Percentiles rank a stretch among this genome's conserved stretches.
These are phyloP conservation scores for Croton laevigatus DNA, from an alignment of 441 rosid genomes.

Conservation along the genomic window DNA sequence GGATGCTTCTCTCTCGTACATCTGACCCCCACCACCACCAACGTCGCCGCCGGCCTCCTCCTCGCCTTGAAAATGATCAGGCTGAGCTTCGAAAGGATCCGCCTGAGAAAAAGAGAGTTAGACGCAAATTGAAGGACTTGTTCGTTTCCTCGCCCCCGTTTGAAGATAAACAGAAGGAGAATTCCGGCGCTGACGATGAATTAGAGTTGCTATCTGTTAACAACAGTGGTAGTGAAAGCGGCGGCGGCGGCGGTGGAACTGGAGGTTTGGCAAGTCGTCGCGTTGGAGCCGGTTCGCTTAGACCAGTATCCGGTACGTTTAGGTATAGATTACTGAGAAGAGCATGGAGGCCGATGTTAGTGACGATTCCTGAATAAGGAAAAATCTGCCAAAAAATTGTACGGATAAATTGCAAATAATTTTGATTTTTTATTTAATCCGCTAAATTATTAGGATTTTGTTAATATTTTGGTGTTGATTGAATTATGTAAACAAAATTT, in stretches of 20 bases:
- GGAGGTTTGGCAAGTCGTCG: conserved; percentile 31
- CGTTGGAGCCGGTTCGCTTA: conserved; percentile 29
- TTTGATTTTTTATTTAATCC: not conserved
- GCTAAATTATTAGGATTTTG: not conserved
- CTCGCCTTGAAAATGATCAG: conserved; percentile 10
- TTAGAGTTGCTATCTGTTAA: conserved; percentile 27
- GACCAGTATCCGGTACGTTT: conserved; percentile 45
- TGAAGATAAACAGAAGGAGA: conserved; percentile 31
- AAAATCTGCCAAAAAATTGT: conserved; percentile 6
- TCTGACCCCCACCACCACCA: conserved; percentile 33
- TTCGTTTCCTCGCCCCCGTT: conserved; percentile 76
- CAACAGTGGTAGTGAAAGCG: conserved; percentile 24
- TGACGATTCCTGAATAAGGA: conserved; percentile 70
- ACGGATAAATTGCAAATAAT: conserved; percentile 7
- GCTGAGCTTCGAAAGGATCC: conserved; percentile 28
- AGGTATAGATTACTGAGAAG: conserved; percentile 65
- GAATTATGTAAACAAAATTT: not conserved
- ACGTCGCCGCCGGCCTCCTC: conserved; percentile 39
- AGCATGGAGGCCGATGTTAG: conserved; percentile 84
- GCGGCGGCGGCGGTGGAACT: conserved; percentile 21
- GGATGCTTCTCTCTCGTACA: conserved; percentile 60
- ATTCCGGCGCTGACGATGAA: conserved; percentile 22
- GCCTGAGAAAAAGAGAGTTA: conserved; percentile 31
- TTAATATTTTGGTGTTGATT: not conserved
- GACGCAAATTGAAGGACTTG: conserved; percentile 67